Conservation (phyloP, 2,329 filamentous ascomycete genomes). For the Colletotrichum sp. region DNA sequence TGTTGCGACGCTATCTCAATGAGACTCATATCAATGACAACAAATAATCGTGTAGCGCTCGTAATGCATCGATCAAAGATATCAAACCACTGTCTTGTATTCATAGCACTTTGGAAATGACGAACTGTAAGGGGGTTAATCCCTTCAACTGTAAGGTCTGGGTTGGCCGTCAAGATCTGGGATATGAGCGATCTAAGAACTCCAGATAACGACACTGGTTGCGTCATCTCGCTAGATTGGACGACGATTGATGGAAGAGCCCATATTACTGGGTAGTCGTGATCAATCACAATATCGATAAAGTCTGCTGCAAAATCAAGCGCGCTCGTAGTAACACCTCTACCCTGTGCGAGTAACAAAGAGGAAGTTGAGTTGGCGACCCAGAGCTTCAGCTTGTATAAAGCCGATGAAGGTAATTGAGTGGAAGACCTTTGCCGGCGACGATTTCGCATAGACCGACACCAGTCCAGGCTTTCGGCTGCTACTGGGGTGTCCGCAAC, state of each 20-base stretch:
- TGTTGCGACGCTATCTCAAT: background rate
- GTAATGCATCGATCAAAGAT: too few species aligned
- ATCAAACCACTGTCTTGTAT: too few species aligned
- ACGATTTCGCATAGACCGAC: background rate
- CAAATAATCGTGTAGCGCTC: background rate
- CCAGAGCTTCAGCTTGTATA: background rate
- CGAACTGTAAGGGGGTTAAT: background rate
- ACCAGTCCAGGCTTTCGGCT: background rate
- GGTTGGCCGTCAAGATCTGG: background rate
- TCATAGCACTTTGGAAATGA: too few species aligned
- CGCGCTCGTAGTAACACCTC: background rate
- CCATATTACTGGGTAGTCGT: background rate
- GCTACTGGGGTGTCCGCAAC: rapidly evolving
- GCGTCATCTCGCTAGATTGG: rapidly evolving
- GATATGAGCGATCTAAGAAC: background rate
- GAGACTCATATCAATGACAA: background rate
- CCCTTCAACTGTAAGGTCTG: rapidly evolving
- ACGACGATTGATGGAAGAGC: background rate
- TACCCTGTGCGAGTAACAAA: background rate
- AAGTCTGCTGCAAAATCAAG: background rate
- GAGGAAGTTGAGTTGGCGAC: background rate
- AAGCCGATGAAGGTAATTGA: rapidly evolving
- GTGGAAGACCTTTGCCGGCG: background rate
- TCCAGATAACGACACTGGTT: background rate
- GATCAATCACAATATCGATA: background rate